phyloP scores from a whole-genome alignment of 495 filamentous ascomycete species.

The Acidiella bohemica region DNA sequence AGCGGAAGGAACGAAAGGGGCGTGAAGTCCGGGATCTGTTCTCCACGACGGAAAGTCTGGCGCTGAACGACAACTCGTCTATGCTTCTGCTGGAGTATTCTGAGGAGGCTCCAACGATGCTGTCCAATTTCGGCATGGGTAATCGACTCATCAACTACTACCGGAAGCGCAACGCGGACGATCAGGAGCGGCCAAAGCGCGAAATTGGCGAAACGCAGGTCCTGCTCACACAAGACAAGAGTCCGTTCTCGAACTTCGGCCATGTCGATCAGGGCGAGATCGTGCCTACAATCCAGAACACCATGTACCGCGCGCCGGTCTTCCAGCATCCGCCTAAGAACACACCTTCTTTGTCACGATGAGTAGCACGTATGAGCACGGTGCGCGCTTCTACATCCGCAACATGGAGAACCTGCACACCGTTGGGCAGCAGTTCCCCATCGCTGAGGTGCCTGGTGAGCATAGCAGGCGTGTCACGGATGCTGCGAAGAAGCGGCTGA shows the following conservation, averaged over 20 bases:
- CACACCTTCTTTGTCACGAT: constrained; percentile 83
- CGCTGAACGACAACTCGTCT: constrained; percentile 73
- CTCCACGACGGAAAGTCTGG: constrained; percentile 58
- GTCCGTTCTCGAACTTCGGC: constrained; percentile 89
- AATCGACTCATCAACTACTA: constrained; percentile 93
- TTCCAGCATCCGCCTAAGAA: constrained; percentile 64
- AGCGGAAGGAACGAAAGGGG: constrained; percentile 65
- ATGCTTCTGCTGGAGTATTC: constrained; percentile 86
- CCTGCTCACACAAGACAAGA: constrained; percentile 83
- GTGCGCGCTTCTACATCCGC: constrained; percentile 64
- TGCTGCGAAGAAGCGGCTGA: constrained; percentile 84
- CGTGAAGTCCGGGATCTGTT: constrained; percentile 64
- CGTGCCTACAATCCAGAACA: constrained; percentile 79
- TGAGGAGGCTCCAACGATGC: constrained; percentile 76
- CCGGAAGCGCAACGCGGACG: constrained; percentile 69
- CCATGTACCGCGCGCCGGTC: constrained; percentile 86
- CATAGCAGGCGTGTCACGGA: constrained; percentile 92
- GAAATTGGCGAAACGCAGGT: constrained; percentile 78
- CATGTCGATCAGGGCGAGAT: constrained; percentile 80
- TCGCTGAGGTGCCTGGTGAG: constrained; percentile 79
- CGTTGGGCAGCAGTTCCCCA: constrained; percentile 85
- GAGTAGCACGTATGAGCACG: constrained; percentile 57
- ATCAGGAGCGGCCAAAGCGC: constrained; percentile 55
- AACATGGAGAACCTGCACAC: constrained; percentile 80
- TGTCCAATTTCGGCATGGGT: constrained; percentile 97